Conservation (phyloP, 228 moss, liverwort and hornwort species). For the Sphagnum fallax region DNA sequence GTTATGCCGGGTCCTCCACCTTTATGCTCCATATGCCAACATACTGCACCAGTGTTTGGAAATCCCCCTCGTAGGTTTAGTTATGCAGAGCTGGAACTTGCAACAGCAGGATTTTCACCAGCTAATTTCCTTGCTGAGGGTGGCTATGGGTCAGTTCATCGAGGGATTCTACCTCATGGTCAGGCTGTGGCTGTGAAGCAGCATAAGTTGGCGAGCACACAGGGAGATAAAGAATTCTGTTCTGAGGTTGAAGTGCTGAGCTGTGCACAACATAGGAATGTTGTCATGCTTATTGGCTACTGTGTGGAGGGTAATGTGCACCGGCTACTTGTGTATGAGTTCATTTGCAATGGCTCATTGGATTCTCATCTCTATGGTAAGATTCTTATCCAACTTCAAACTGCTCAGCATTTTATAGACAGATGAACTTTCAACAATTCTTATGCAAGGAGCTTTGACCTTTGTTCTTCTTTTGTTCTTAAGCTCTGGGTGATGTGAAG, state of each 20-base stretch:
- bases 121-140: conserved; percentile 68
- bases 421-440: not conserved
- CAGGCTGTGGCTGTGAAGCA: conserved; percentile 75
- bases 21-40: conserved; percentile 55
- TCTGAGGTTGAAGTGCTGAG: conserved; percentile 71
- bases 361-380: conserved; percentile 69
- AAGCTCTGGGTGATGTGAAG: too few species aligned
- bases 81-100: conserved; percentile 46
- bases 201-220: conserved; percentile 64
- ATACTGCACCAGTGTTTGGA: conserved; percentile 56
- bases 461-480: too few species aligned
- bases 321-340: conserved; percentile 71
- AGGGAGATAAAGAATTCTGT: conserved; percentile 72
- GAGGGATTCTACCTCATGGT: conserved; percentile 50
- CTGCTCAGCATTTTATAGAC: not conserved
- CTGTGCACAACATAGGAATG: conserved; percentile 75
- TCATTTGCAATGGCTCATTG: conserved; percentile 70
- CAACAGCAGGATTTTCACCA: conserved; percentile 50
- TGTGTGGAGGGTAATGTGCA: conserved; percentile 48
- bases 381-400: not conserved
- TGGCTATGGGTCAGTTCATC: conserved; percentile 66
- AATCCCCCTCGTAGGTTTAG: conserved; percentile 49
- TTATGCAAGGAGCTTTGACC: not conserved
- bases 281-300: conserved; percentile 68
- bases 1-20: conserved; percentile 58